Evolutionary conservation across 805 yeast genomes (phyloP).

Genomic region (Teunomyces funiuensis): DNA sequence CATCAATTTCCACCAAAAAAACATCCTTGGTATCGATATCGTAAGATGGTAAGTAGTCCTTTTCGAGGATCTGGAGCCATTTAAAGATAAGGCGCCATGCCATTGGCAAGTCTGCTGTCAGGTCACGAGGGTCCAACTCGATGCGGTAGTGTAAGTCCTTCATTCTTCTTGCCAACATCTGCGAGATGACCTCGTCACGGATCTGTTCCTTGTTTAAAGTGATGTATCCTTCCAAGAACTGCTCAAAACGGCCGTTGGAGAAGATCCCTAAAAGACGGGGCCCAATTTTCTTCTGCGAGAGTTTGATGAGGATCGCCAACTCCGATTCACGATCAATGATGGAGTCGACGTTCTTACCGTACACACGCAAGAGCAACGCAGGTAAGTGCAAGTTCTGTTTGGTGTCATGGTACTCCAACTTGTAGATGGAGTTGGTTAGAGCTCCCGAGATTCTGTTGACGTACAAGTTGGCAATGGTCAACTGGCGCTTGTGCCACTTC

Average conservation of each 20-base stretch:
- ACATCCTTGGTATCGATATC: conserved; percentile 33
- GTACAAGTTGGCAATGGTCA: conserved; percentile 41
- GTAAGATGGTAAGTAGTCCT: conserved; percentile 42
- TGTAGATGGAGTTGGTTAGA: conserved; percentile 85
- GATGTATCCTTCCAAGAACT: conserved; percentile 78
- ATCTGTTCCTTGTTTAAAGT: conserved; percentile 75
- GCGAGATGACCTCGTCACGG: conserved; percentile 70
- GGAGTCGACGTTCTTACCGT: conserved; percentile 83
- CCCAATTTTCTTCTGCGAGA: conserved; percentile 79
- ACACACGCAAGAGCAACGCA: conserved; percentile 71
- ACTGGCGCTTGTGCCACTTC: conserved; percentile 70
- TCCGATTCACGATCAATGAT: conserved; percentile 87
- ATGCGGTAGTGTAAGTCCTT: conserved; percentile 87
- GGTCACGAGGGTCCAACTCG: conserved; percentile 58
- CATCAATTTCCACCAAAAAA: conserved; percentile 47
- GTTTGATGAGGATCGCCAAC: conserved; percentile 65
- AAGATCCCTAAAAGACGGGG: conserved; percentile 88
- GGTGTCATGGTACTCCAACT: conserved; percentile 54
- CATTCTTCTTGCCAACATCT: conserved; percentile 94
- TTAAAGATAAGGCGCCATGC: conserved; percentile 68
- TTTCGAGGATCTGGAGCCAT: conserved; percentile 58
- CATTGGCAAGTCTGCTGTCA: conserved; percentile 54
- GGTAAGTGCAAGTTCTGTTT: conserved; percentile 45
- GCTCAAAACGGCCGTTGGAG: conserved; percentile 91
- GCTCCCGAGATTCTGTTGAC: conserved; percentile 85